These are phyloP conservation scores for Aschersonia sp. DNA, from an alignment of 2,329 filamentous ascomycete genomes.

Conservation along the genomic window DNA sequence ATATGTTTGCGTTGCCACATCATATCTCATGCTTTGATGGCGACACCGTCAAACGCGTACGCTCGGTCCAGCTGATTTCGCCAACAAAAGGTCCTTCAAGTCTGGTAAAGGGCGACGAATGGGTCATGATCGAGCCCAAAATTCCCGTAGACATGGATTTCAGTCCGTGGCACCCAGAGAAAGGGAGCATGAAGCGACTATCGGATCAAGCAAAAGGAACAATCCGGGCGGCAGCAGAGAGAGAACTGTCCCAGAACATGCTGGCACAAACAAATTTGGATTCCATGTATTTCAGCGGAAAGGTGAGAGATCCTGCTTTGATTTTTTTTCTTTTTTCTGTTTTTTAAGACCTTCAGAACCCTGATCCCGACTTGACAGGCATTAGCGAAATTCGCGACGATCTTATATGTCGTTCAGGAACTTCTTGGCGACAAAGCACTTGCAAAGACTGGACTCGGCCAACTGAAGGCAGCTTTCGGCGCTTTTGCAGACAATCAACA, in stretches of 20 bases:
- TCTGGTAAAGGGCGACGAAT: slow-evolving; percentile 55
- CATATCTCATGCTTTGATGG: slow-evolving; percentile 63
- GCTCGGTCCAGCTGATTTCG: slow-evolving; percentile 52
- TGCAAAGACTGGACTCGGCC: slow-evolving; percentile 40
- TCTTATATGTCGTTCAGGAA: slow-evolving; percentile 51
- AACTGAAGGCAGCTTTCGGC: slow-evolving; percentile 52
- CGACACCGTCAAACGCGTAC: slow-evolving; percentile 32
- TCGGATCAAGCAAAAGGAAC: slow-evolving; percentile 38
- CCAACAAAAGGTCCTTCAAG: slow-evolving; percentile 74
- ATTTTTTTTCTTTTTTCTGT: neutral
- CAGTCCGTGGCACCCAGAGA: slow-evolving; percentile 55
- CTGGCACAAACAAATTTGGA: slow-evolving; percentile 56
- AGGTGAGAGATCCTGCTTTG: slow-evolving; percentile 28
- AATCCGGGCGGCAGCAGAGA: slow-evolving; percentile 48
- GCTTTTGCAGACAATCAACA: slow-evolving; percentile 55
- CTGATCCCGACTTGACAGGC: slow-evolving; percentile 25
- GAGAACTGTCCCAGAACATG: slow-evolving; percentile 67
- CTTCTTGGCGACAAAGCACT: slow-evolving; percentile 43
- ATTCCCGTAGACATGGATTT: slow-evolving; percentile 66
- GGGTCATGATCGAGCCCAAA: slow-evolving; percentile 63
- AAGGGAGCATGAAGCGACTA: slow-evolving; percentile 30
- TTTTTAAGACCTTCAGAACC: neutral
- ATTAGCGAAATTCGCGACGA: slow-evolving; percentile 59
- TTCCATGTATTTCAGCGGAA: slow-evolving; percentile 90
- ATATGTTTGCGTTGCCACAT: slow-evolving; percentile 84